Evolutionary conservation across 495 filamentous ascomycete species (phyloP).

Genomic region (Penicillium chermesinum): DNA sequence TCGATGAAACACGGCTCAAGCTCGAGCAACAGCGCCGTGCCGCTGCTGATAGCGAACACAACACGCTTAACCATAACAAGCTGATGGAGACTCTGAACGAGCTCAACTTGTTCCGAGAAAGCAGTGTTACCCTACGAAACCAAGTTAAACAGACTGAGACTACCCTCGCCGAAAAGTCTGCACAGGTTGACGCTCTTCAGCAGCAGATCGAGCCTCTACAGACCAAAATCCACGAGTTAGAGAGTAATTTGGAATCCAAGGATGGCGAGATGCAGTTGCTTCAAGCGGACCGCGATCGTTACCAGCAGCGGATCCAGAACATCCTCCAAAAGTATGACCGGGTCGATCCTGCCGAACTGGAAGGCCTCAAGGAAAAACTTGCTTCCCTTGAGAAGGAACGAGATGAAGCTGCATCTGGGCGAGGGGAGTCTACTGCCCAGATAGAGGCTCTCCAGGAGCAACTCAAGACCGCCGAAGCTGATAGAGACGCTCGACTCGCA

Average conservation of each 20-base stretch:
- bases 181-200: constrained; percentile 67
- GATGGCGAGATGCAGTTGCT: constrained; percentile 82
- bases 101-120: constrained; percentile 90
- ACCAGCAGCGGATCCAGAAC: constrained; percentile 88
- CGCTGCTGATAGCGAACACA: constrained; percentile 66
- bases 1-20: constrained; percentile 80
- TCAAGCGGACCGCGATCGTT: constrained; percentile 81
- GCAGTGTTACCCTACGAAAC: constrained; percentile 78
- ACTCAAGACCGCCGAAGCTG: constrained; percentile 45
- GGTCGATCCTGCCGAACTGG: constrained; percentile 85
- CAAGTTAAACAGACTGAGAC: constrained; percentile 74
- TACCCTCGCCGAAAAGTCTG: constrained; percentile 65
- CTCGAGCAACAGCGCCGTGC: constrained; percentile 79
- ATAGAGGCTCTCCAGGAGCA: constrained; percentile 56
- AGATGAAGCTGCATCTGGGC: constrained; percentile 43
- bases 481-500: constrained; percentile 23
- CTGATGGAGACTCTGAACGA: constrained; percentile 91
- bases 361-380: constrained; percentile 70
- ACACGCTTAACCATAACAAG: constrained; percentile 71
- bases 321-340: constrained; percentile 95
- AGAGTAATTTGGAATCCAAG: constrained; percentile 70
- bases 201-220: constrained; percentile 78
- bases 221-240: constrained; percentile 68
- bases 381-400: constrained; percentile 63
- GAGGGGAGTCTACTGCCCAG: constrained; percentile 53